Percentiles rank a stretch among this genome's conserved stretches.
phyloP scores from a whole-genome alignment of 257 asterid genomes.

The Verbascum thapsus region DNA sequence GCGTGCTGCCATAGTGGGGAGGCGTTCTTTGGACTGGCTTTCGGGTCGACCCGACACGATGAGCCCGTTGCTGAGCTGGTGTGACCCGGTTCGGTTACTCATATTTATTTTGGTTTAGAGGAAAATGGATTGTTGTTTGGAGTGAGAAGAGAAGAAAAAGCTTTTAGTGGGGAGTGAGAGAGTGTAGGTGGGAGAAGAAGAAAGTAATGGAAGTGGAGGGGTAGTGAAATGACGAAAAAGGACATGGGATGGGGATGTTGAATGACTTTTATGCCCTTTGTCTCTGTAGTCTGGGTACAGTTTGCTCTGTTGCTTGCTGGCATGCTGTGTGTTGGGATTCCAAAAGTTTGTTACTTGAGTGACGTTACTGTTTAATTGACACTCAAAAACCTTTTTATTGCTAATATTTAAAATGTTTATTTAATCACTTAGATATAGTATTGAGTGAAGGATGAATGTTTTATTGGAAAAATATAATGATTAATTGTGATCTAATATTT shows the following conservation, averaged over 20 bases:
- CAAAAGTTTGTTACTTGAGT: slow-evolving; percentile 12
- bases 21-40: slow-evolving; percentile 69
- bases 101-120: slow-evolving; percentile 38
- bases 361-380: slow-evolving; percentile 11
- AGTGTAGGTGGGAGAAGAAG: slow-evolving; percentile 38
- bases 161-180: slow-evolving; percentile 34
- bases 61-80: slow-evolving; percentile 88
- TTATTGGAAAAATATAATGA: no score
- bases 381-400: no score
- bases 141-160: no score
- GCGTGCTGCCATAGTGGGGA: slow-evolving; percentile 66
- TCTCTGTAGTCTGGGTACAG: slow-evolving; percentile 25
- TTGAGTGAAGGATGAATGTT: no score
- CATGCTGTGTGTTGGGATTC: no score
- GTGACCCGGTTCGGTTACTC: slow-evolving; percentile 80
- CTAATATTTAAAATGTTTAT: no score
- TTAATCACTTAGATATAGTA: no score
- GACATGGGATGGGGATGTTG: neutral
- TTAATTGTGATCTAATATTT: no score
- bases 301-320: no score
- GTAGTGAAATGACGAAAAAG: slow-evolving; percentile 45
- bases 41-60: slow-evolving; percentile 89
- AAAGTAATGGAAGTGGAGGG: slow-evolving; percentile 11
- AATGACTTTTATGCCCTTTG: slow-evolving; percentile 36
- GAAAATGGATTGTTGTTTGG: no score